Evolutionary conservation across 2,329 filamentous ascomycete genomes (phyloP).

Genomic region (Venturia aucupariae): DNA sequence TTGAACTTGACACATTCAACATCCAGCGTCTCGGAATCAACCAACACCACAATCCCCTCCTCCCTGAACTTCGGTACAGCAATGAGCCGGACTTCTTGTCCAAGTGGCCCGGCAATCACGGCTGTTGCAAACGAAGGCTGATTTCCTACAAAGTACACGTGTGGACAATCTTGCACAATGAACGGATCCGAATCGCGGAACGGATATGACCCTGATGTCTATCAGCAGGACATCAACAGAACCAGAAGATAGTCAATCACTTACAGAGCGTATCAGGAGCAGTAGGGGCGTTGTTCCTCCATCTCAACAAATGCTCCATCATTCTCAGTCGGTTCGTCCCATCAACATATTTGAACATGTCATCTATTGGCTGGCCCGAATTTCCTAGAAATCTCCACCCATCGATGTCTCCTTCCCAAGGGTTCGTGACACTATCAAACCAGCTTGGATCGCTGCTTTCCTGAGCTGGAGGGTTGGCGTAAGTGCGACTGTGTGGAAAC

Average conservation of each 20-base stretch:
- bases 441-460: conserved; percentile 49
- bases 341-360: conserved; percentile 84
- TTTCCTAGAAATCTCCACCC: conserved; percentile 83
- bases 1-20: conserved; percentile 57
- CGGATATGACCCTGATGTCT: conserved; percentile 71
- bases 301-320: conserved; percentile 91
- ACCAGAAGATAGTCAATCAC: conserved; percentile 28
- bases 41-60: conserved; percentile 68
- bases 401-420: conserved; percentile 82
- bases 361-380: conserved; percentile 86
- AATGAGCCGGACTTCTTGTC: conserved; percentile 68
- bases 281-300: conserved; percentile 85
- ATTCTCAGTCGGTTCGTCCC: conserved; percentile 69
- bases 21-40: conserved; percentile 80
- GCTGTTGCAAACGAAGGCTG: conserved; percentile 70
- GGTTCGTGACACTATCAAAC: conserved; percentile 87
- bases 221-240: neutral
- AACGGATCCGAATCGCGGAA: conserved; percentile 93
- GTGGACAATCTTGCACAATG: conserved; percentile 74
- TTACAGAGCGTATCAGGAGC: conserved; percentile 91
- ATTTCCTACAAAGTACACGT: conserved; percentile 83
- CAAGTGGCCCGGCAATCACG: conserved; percentile 54
- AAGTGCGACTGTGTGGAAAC: conserved; percentile 68
- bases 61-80: conserved; percentile 72
- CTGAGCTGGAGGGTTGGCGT: conserved; percentile 42